Conservation (phyloP, 371 early-diverging fungal species). For the Capillidium heterosporum region DNA sequence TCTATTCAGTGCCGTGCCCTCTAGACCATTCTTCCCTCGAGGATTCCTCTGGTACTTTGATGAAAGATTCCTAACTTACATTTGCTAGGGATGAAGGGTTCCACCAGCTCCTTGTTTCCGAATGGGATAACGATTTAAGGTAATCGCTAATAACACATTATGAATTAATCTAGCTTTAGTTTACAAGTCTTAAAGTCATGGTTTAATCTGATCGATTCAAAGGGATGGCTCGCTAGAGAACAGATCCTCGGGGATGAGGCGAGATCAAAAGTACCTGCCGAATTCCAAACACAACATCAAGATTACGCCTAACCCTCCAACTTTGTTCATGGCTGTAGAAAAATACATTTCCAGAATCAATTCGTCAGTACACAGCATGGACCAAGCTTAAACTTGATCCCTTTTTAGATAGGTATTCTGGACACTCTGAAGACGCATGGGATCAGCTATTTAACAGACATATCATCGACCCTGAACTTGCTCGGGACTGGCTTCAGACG, state of each 20-base stretch:
- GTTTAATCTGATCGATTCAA: conserved; percentile 55
- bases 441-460: conserved; percentile 16
- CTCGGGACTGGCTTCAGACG: conserved; percentile 27
- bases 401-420: background rate
- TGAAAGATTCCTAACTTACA: background rate
- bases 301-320: conserved; percentile 91
- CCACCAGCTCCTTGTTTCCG: conserved; percentile 66
- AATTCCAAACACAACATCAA: conserved; percentile 85
- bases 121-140: conserved; percentile 76
- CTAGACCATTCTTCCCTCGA: conserved; percentile 86
- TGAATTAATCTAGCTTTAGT: no score
- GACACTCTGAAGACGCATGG: background rate
- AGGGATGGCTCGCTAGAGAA: conserved; percentile 90
- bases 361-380: background rate
- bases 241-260: conserved; percentile 90
- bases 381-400: background rate
- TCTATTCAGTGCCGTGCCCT: conserved; percentile 74
- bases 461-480: conserved; percentile 23
- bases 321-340: conserved; percentile 50
- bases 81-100: conserved; percentile 77
- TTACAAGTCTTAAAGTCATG: conserved; percentile 44
- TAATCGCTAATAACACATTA: background rate
- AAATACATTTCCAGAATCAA: conserved; percentile 29
- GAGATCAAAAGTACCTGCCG: conserved; percentile 67
- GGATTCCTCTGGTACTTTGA: conserved; percentile 70